Evolutionary conservation across 257 asterid genomes (phyloP), one percentile per base, ranked within the genome.

Genomic region (Solanum okadae): DNA sequence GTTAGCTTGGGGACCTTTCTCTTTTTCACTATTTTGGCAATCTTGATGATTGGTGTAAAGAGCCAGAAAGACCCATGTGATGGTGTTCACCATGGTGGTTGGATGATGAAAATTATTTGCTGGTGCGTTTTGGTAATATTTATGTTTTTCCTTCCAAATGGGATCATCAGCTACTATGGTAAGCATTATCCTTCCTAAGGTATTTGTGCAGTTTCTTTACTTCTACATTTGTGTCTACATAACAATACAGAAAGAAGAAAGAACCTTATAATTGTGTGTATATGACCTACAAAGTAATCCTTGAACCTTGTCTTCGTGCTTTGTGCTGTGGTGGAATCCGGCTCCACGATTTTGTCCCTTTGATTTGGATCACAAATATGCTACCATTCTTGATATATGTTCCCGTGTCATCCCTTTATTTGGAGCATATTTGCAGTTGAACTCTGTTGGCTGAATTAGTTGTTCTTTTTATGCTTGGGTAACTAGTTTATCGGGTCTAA

Each of bases 1-100:
- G 99, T 96, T 90, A 95, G 98, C 93, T 92, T 96, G 91, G 98
- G 99, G 56, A 96, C 94, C 94, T 95, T 95, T 92, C 91, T 95
- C 22, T 96, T 96, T 88, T 96, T 96, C 93, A 95, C 99, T 6
- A 91, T 94, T 87, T 92, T 96, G 75, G 95, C 99, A 77, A 78
- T 93, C 87, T 89, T 96, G 79, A 96, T 96, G 98, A 89, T 94
- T 86, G 98, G 98, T 68, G 94, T 96, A 49, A 96, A 94, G 92
- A 95, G 88, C 90, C 98, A 95, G 92, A 95, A 91, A 92, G 99
- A 96, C 90, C 99, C 98, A 71, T 98, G 98, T 77, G 98, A 95
- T 87, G 85, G 84, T 84, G 10, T 96, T 92, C 99, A 96, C 92
- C 99, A 95, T 90, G 98, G 98, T 6, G 98, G 97, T 77, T 96